Evolutionary conservation across 2,329 filamentous ascomycete genomes (phyloP).

Genomic region (Diaporthe humulicola): DNA sequence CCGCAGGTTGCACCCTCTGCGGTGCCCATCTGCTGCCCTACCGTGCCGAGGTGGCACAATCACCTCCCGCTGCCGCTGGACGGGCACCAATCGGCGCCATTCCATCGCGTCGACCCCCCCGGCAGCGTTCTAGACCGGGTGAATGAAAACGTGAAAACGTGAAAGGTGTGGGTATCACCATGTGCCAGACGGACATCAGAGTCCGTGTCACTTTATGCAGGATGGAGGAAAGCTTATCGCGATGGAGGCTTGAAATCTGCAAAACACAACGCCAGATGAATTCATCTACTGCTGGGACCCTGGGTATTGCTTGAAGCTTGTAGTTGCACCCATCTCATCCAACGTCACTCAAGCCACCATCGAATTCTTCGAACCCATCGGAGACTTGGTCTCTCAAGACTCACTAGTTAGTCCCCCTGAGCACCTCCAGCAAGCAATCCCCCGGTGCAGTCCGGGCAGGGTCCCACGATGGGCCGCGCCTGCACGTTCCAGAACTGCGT

Average conservation of each 20-base stretch:
- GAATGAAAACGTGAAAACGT: neutral
- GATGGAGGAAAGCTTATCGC: neutral
- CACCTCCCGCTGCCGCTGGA: constrained; percentile 1
- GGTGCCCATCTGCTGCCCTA: constrained; percentile 21
- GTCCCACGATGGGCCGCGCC: neutral
- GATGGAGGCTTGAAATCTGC: neutral
- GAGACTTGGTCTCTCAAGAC: neutral
- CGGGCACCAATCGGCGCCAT: constrained; percentile 12
- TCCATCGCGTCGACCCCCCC: neutral
- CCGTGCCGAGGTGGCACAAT: neutral
- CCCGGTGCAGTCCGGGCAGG: neutral
- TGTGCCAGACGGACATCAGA: neutral
- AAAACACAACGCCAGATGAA: neutral
- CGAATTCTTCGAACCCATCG: neutral
- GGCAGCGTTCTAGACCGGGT: neutral
- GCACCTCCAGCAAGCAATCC: neutral
- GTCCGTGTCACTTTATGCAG: neutral
- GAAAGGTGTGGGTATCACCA: neutral
- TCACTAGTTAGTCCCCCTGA: neutral
- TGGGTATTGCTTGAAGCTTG: neutral
- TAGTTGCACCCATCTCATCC: no score
- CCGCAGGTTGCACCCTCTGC: constrained; percentile 1
- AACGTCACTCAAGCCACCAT: neutral
- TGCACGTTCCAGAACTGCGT: neutral
- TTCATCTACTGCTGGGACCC: neutral